These are phyloP conservation scores for Serendipita indica DNA, from an alignment of 768 basidiomycete species.

Conservation along the genomic window DNA sequence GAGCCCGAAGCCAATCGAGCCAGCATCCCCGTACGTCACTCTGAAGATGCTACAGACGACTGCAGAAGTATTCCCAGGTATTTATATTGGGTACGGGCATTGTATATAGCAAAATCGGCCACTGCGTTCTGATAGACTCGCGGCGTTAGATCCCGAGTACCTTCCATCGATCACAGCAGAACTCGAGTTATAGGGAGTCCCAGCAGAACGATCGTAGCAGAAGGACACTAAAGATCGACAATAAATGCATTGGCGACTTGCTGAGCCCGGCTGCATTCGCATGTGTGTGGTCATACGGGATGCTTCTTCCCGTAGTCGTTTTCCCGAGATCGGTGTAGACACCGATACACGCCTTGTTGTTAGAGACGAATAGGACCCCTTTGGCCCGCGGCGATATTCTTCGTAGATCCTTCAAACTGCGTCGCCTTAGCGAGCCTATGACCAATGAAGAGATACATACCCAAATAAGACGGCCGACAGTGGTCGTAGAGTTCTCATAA, in stretches of 20 bases:
- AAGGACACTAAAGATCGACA: conserved; percentile 22
- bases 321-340: conserved; percentile 29
- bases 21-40: too few species aligned
- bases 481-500: conserved; percentile 21
- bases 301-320: conserved; percentile 26
- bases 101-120: too few species aligned
- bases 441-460: conserved; percentile 14
- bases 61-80: too few species aligned
- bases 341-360: conserved; percentile 32
- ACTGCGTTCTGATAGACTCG: too few species aligned
- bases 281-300: conserved; percentile 35
- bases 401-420: conserved; percentile 29
- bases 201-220: background rate
- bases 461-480: conserved; percentile 26
- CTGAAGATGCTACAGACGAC: too few species aligned
- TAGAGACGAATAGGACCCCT: conserved; percentile 30
- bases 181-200: background rate
- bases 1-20: too few species aligned
- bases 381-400: conserved; percentile 26
- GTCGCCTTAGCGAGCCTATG: background rate
- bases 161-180: background rate
- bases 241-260: conserved; percentile 36
- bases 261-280: conserved; percentile 30
- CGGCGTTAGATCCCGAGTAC: too few species aligned
- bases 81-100: too few species aligned